Conservation (phyloP, 306 rosid genomes). For the Prunus davidiana region DNA sequence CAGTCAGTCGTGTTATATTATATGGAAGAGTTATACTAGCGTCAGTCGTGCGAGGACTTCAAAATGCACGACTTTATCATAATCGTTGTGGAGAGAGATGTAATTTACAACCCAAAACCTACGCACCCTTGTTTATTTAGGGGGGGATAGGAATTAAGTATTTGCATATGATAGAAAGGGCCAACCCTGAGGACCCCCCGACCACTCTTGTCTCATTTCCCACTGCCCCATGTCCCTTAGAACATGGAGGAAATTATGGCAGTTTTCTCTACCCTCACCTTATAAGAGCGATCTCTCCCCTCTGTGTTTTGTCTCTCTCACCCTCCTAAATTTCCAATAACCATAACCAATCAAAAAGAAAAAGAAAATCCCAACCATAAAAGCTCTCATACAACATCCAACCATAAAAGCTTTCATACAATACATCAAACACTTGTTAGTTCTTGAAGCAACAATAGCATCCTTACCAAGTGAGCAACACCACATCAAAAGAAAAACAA, state of each 20-base stretch:
- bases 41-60: too few species aligned
- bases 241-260: constrained; percentile 98
- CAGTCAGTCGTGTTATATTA: too few species aligned
- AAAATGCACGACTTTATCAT: too few species aligned
- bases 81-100: too few species aligned
- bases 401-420: constrained; percentile 30
- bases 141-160: constrained; percentile 25
- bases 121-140: not conserved
- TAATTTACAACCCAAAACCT: not conserved
- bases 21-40: too few species aligned
- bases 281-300: constrained; percentile 13
- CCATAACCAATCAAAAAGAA: not conserved
- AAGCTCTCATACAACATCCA: constrained; percentile 4
- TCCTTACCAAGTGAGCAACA: constrained; percentile 21
- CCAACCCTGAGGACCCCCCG: constrained; percentile 51
- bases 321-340: not conserved
- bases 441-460: constrained; percentile 35
- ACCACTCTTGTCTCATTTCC: constrained; percentile 64
- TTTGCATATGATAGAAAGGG: constrained; percentile 42
- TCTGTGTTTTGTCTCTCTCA: not conserved
- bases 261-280: constrained; percentile 22
- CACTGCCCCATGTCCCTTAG: constrained; percentile 70
- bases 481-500: constrained; percentile 17
- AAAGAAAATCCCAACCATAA: constrained; percentile 1
- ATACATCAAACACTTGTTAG: constrained; percentile 34